Evolutionary conservation across 805 yeast genomes (phyloP).

Genomic region (Suhomyces vadensis): DNA sequence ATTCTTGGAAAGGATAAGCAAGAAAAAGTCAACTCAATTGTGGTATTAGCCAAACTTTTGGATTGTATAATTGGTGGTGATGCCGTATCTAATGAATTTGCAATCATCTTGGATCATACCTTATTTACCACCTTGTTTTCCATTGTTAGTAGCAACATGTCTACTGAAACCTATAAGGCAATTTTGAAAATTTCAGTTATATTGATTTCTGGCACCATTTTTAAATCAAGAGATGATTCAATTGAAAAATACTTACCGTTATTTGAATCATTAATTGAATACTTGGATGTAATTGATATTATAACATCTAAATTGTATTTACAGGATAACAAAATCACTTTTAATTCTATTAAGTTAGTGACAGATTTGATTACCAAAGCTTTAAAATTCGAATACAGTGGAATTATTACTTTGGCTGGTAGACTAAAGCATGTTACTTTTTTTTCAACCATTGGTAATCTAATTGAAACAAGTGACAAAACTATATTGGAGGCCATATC

Average conservation of each 20-base stretch:
- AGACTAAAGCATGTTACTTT: conserved; percentile 50
- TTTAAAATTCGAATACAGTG: conserved; percentile 42
- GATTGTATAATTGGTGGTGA: conserved; percentile 44
- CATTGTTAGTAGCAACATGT: conserved; percentile 42
- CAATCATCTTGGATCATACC: conserved; percentile 38
- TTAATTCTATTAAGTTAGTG: conserved; percentile 46
- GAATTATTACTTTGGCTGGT: conserved; percentile 46
- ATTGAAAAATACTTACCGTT: conserved; percentile 39
- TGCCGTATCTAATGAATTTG: conserved; percentile 38
- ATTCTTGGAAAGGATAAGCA: conserved; percentile 49
- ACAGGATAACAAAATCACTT: conserved; percentile 45
- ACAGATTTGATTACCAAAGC: conserved; percentile 46
- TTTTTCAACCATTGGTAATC: conserved; percentile 43
- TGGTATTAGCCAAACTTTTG: conserved; percentile 53
- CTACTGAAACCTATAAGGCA: conserved; percentile 47
- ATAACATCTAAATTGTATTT: conserved; percentile 44
- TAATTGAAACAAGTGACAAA: conserved; percentile 41
- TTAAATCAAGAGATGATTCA: conserved; percentile 35
- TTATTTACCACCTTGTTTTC: conserved; percentile 44
- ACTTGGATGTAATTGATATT: conserved; percentile 43
- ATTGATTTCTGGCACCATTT: conserved; percentile 45
- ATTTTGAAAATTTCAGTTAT: conserved; percentile 44
- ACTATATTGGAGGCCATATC: conserved; percentile 31
- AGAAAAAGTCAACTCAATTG: conserved; percentile 53
- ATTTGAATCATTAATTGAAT: conserved; percentile 36